Evolutionary conservation across 305 asterid species (phyloP).

Genomic region (Fraxinus albicans): DNA sequence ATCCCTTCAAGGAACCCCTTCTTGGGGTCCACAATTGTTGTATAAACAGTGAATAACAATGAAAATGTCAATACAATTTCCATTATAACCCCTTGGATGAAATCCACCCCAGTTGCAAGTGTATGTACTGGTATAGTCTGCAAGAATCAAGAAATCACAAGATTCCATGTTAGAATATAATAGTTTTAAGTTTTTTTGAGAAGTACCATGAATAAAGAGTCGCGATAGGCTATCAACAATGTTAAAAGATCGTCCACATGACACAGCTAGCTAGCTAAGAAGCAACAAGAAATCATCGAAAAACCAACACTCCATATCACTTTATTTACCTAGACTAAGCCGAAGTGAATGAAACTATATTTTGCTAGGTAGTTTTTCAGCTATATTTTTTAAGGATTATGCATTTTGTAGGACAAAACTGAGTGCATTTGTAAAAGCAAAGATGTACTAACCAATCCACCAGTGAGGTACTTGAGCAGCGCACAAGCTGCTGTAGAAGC

Average conservation of each 20-base stretch:
- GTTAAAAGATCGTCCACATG: not conserved
- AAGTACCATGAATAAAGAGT: too few relatives aligned
- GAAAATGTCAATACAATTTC: constrained; percentile 84
- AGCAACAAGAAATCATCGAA: not conserved
- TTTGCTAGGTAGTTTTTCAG: not conserved
- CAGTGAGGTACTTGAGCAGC: constrained; percentile 70
- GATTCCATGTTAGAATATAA: not conserved
- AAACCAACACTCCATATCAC: not conserved
- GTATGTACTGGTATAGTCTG: constrained; percentile 84
- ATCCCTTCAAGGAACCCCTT: constrained; percentile 76
- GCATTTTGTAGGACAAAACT: not conserved
- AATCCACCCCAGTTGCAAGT: constrained; percentile 63
- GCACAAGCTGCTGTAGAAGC: constrained; percentile 95
- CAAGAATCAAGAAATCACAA: not conserved
- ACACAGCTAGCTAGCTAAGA: not conserved
- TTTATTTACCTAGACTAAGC: not conserved
- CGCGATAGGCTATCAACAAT: not conserved
- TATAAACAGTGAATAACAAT: constrained; percentile 75
- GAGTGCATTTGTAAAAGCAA: not conserved
- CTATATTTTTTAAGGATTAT: not conserved
- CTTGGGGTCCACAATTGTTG: constrained; percentile 92
- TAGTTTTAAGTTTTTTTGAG: not conserved
- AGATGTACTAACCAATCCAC: constrained; percentile 57
- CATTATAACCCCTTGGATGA: constrained; percentile 69
- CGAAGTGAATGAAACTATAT: not conserved